Evolutionary conservation across 345 rosid genomes (phyloP).

Genomic region (Camelina neglecta): DNA sequence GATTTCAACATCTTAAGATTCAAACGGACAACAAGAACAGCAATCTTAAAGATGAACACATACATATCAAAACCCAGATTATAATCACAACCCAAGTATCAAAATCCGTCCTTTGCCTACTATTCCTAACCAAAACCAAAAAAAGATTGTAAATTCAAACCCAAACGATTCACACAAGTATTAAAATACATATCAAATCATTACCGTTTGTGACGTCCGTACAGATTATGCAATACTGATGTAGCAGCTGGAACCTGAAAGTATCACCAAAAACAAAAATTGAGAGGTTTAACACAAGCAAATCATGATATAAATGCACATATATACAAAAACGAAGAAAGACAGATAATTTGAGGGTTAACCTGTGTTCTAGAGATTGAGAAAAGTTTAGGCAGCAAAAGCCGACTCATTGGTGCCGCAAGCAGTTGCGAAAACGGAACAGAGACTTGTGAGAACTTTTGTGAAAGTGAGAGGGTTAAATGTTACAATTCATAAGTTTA

Average conservation of each 20-base stretch:
- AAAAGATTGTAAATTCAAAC: neutral
- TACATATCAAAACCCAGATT: slow-evolving; percentile 2
- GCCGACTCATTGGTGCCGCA: slow-evolving; percentile 42
- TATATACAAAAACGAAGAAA: neutral
- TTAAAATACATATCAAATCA: slow-evolving; percentile 5
- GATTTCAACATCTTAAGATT: slow-evolving; percentile 19
- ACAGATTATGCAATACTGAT: slow-evolving; percentile 44
- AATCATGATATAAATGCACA: neutral
- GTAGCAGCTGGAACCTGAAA: slow-evolving; percentile 52
- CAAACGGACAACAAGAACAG: slow-evolving; percentile 1
- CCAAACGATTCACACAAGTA: neutral
- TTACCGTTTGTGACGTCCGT: slow-evolving; percentile 63
- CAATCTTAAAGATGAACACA: neutral
- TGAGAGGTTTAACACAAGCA: neutral
- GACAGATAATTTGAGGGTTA: neutral
- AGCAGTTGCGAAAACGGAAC: neutral
- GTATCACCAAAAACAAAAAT: neutral
- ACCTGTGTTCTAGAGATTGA: slow-evolving; percentile 43
- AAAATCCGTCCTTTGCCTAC: slow-evolving; percentile 20
- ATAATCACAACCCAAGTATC: slow-evolving; percentile 7
- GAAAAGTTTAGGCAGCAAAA: slow-evolving; percentile 41
- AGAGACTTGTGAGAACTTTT: neutral
- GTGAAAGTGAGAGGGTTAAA: neutral
- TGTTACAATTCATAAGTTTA: neutral
- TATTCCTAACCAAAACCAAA: neutral